Percentiles rank a stretch among this genome's conserved stretches.
phyloP scores from a whole-genome alignment of 2,329 filamentous ascomycete genomes.

The Ampelomyces quisqualis region DNA sequence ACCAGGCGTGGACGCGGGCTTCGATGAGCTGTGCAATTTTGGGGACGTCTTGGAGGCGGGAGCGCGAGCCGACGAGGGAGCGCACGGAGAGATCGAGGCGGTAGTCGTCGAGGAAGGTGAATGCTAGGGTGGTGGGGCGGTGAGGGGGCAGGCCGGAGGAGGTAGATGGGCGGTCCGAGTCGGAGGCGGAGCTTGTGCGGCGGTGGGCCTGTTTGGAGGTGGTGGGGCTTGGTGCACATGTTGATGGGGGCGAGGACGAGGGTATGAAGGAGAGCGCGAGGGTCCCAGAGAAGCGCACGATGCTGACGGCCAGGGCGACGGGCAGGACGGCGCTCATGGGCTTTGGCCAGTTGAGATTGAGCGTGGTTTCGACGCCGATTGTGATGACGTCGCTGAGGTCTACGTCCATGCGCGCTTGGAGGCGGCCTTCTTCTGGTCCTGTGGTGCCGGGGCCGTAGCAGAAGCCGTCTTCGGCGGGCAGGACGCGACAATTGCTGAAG shows the following conservation, averaged over 20 bases:
- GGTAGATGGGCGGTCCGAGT: constrained; percentile 46
- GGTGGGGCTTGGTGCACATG: constrained; percentile 33
- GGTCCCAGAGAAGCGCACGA: constrained; percentile 93
- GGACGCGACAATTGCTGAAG: constrained; percentile 96
- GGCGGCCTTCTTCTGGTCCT: constrained; percentile 65
- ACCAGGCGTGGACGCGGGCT: constrained; percentile 77
- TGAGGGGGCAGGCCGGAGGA: constrained; percentile 27
- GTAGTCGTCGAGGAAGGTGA: constrained; percentile 91
- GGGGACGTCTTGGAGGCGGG: constrained; percentile 77
- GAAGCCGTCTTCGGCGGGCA: constrained; percentile 79
- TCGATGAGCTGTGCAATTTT: constrained; percentile 87
- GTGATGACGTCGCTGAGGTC: constrained; percentile 96
- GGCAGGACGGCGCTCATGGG: constrained; percentile 85
- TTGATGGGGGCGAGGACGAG: constrained; percentile 44
- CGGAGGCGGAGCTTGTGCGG: constrained; percentile 33
- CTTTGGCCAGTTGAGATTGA: constrained; percentile 93
- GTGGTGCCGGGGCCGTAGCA: constrained; percentile 45
- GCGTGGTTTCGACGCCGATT: constrained; percentile 87
- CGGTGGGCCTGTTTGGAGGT: constrained; percentile 1
- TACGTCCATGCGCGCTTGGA: constrained; percentile 96
- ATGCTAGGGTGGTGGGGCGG: constrained; percentile 81
- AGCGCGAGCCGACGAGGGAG: constrained; percentile 76
- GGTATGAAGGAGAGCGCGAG: constrained; percentile 92
- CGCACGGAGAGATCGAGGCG: constrained; percentile 78
- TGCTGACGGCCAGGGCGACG: constrained; percentile 85